phyloP scores from a whole-genome alignment of 1,139 yeast species.

The Zygotorulaspora mrakii region DNA sequence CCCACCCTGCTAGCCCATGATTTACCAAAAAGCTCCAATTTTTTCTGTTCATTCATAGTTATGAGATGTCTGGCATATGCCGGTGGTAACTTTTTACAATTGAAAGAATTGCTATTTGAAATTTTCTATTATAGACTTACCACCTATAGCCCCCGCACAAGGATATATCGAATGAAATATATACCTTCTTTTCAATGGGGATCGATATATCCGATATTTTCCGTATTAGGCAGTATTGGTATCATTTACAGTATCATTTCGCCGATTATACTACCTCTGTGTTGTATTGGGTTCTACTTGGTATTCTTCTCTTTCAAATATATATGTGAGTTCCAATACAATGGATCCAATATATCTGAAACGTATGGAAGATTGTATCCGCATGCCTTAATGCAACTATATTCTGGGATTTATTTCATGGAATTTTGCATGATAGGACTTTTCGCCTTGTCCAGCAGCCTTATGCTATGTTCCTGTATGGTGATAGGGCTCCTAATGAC shows the following conservation, averaged over 20 bases:
- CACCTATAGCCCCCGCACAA: conserved; percentile 60
- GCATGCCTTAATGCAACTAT: conserved; percentile 66
- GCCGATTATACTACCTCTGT: conserved; percentile 66
- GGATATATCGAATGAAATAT: conserved; percentile 44
- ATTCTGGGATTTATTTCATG: conserved; percentile 74
- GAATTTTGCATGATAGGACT: conserved; percentile 75
- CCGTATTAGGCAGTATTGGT: conserved; percentile 74
- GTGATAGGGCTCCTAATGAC: conserved; percentile 42
- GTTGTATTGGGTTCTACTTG: conserved; percentile 54
- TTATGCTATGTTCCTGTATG: conserved; percentile 43
- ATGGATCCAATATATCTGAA: conserved; percentile 52
- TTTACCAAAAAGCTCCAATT: conserved; percentile 77
- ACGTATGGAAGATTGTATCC: conserved; percentile 71
- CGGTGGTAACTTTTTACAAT: conserved; percentile 62
- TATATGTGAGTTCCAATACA: conserved; percentile 53
- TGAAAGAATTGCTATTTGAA: conserved; percentile 45
- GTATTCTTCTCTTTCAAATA: conserved; percentile 67
- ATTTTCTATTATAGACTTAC: conserved; percentile 40
- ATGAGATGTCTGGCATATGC: conserved; percentile 70
- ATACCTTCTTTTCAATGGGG: conserved; percentile 66
- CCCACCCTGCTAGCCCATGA: conserved; percentile 69
- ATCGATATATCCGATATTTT: conserved; percentile 65
- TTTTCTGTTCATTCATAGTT: conserved; percentile 70
- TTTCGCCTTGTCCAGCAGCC: conserved; percentile 54
- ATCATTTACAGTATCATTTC: conserved; percentile 72